Evolutionary conservation across 805 yeast genomes (phyloP), one percentile per base, ranked within the genome.

Genomic region (Myxozyma geophila): DNA sequence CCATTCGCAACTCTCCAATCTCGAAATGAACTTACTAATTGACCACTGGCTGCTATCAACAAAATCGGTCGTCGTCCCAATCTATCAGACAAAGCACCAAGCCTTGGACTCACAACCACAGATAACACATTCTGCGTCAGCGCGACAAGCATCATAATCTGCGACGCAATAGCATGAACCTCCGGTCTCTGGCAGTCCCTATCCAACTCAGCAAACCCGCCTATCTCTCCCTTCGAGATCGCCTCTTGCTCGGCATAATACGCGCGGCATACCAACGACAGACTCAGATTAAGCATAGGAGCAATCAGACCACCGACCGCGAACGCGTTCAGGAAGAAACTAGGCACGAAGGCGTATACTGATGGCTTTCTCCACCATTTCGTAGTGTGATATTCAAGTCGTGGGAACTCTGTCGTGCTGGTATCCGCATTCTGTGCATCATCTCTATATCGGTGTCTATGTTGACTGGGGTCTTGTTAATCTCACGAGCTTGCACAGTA

Each of bases 1-100:
- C 9, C 50, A 36, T 19, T 10, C 8, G n/a, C 49, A 5, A 10
- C 6, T 23, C 21, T 36, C 7, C 23, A n/a, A 57, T 49, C 21
- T 21, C 39, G 48, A 17, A 13, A 19, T 8, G 15, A 7, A 40
- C 43, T 36, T n/a, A 55, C 63, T 15, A 35, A n/a, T 19, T 39
- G 52, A 3, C 67, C 62, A 10, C 41, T 7, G 7, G 51, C 28
- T 12, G 21, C 13, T 10, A 59, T 33, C 36, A 58, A 10, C 15
- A 64, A n/a, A 13, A 61, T 37, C 2, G 62, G 59, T 47, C 36
- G 41, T 5, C 67, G 65, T 2, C 67, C 67, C n/a, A 54, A 41
- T 19, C 67, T 44, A 49, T 64, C 67, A n/a, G 67, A 64, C 35
- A 61, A 33, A 17, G 60, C 59, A 12, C 67, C 67, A 7, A 64